A percentile compares a stretch with the other conserved stretches of the same genome.
phyloP scores from a whole-genome alignment of 495 filamentous ascomycete species.

The Annulohypoxylon bovei region DNA sequence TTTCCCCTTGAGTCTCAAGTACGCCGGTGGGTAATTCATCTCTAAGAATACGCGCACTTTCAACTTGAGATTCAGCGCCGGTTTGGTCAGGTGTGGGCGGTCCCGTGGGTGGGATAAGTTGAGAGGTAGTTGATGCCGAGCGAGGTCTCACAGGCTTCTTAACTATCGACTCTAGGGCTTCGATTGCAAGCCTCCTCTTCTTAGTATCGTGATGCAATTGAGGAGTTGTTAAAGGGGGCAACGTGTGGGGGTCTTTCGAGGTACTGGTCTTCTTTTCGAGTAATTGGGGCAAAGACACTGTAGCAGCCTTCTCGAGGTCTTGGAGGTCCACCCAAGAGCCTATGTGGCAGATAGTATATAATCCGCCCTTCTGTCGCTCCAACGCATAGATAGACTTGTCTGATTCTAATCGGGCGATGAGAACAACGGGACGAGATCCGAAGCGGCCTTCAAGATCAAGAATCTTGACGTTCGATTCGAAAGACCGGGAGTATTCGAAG shows the following conservation, averaged over 20 bases:
- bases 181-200: slow-evolving; percentile 62
- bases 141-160: slow-evolving; percentile 49
- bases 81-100: slow-evolving; percentile 19
- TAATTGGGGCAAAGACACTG: slow-evolving; percentile 46
- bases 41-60: slow-evolving; percentile 11
- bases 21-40: slow-evolving; percentile 10
- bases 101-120: slow-evolving; percentile 25
- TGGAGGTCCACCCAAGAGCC: slow-evolving; percentile 69
- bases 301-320: slow-evolving; percentile 55
- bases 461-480: slow-evolving; percentile 68
- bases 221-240: slow-evolving; percentile 47
- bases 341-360: slow-evolving; percentile 78
- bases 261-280: slow-evolving; percentile 26
- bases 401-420: slow-evolving; percentile 71
- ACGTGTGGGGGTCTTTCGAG: slow-evolving; percentile 12
- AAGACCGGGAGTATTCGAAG: slow-evolving; percentile 63
- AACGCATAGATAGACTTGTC: slow-evolving; percentile 72
- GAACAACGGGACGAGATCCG: slow-evolving; percentile 62
- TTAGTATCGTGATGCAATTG: slow-evolving; percentile 56
- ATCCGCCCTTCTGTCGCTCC: slow-evolving; percentile 71
- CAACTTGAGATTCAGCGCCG: slow-evolving; percentile 3
- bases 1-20: slow-evolving; percentile 10
- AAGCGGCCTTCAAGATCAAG: slow-evolving; percentile 67
- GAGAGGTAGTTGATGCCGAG: slow-evolving; percentile 42
- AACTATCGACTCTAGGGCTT: slow-evolving; percentile 60